Evolutionary conservation across 768 basidiomycete genomes (phyloP).

Genomic region (Coprinopsis strossmayeri): DNA sequence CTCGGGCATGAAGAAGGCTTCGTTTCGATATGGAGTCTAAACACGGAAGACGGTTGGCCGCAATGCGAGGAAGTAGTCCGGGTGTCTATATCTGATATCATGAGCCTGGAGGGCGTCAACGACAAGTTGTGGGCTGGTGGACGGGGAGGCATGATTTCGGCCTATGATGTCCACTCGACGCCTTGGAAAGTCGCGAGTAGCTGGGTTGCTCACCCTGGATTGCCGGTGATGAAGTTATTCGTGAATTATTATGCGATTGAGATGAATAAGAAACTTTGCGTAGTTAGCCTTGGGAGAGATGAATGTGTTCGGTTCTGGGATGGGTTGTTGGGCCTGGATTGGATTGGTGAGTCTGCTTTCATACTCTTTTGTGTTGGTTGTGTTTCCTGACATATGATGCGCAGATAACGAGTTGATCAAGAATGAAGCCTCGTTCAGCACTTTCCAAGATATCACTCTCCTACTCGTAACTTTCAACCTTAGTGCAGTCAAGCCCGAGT

Average conservation of each 20-base stretch:
- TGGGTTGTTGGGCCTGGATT: constrained; percentile 75
- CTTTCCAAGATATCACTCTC: constrained; percentile 68
- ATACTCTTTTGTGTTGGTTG: background rate
- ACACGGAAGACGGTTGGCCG: constrained; percentile 49
- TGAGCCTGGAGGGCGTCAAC: constrained; percentile 80
- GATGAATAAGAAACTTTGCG: constrained; percentile 57
- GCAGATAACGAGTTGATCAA: constrained; percentile 72
- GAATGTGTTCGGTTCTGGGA: constrained; percentile 82
- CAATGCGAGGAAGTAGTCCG: constrained; percentile 71
- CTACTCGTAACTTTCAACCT: constrained; percentile 92
- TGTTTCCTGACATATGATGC: background rate
- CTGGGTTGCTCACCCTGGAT: constrained; percentile 74
- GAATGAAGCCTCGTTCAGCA: constrained; percentile 70
- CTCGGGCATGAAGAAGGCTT: constrained; percentile 91
- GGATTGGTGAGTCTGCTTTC: constrained; percentile 67
- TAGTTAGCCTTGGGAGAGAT: constrained; percentile 72
- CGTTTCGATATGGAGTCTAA: constrained; percentile 73
- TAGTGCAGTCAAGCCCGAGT: constrained; percentile 79
- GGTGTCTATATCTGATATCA: constrained; percentile 74
- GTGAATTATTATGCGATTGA: constrained; percentile 76
- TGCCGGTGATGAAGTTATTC: constrained; percentile 56
- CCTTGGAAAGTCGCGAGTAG: constrained; percentile 87
- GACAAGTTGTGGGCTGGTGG: constrained; percentile 84
- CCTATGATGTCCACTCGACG: constrained; percentile 63
- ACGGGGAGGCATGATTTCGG: constrained; percentile 74